Percentiles rank a stretch among this genome's conserved stretches.
phyloP scores from a whole-genome alignment of 2,329 filamentous ascomycete genomes.

The Nothophaeocryptopus gaeumannii region DNA sequence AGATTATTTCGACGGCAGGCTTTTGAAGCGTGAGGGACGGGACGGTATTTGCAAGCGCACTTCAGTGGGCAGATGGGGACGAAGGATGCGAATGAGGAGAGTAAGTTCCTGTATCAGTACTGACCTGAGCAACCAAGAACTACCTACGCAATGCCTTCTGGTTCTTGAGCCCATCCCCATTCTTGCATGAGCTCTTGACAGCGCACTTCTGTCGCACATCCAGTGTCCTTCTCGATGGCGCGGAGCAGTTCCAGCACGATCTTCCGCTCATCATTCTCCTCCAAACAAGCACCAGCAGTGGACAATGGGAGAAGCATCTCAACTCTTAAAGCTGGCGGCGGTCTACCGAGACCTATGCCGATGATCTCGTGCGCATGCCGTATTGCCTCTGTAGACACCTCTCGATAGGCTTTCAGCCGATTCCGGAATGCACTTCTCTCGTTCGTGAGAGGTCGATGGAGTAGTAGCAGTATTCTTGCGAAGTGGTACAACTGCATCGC shows the following conservation, averaged over 20 bases:
- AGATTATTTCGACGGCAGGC: neutral
- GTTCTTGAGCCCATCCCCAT: slow-evolving; percentile 38
- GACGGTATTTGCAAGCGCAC: neutral
- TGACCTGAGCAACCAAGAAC: too few relatives aligned
- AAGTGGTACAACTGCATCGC: slow-evolving; percentile 66
- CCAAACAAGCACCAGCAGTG: slow-evolving; percentile 60
- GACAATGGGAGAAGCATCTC: slow-evolving; percentile 59
- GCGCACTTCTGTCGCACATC: slow-evolving; percentile 61
- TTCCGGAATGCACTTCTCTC: slow-evolving; percentile 47
- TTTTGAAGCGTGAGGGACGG: neutral
- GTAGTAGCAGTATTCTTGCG: slow-evolving; percentile 58
- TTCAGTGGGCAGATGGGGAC: neutral
- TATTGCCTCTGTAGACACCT: slow-evolving; percentile 53
- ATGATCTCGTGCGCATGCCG: slow-evolving; percentile 60
- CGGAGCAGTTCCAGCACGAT: slow-evolving; percentile 58
- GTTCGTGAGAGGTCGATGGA: slow-evolving; percentile 54
- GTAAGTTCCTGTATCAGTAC: neutral
- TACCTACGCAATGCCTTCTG: slow-evolving; percentile 18
- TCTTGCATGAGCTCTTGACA: slow-evolving; percentile 52
- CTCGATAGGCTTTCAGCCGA: slow-evolving; percentile 54
- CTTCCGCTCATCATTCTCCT: slow-evolving; percentile 53
- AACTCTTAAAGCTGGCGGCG: slow-evolving; percentile 55
- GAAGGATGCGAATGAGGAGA: neutral
- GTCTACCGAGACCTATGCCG: slow-evolving; percentile 57
- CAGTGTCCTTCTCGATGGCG: slow-evolving; percentile 61